Evolutionary conservation across 768 basidiomycete species (phyloP).

Genomic region (Mrakia hoshinonis): DNA sequence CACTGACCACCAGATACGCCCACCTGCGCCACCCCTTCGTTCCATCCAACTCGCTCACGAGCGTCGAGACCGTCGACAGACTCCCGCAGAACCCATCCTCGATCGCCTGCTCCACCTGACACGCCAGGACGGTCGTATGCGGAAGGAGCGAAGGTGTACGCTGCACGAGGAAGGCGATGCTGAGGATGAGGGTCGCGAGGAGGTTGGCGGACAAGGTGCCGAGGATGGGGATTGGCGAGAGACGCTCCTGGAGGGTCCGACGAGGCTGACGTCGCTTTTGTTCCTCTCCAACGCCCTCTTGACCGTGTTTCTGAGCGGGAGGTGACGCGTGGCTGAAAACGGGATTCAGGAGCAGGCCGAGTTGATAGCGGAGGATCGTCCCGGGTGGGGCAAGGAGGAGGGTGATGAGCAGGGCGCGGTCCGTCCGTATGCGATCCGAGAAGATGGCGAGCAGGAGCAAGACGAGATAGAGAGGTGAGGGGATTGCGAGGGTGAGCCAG

Average conservation of each 20-base stretch:
- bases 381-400: constrained; percentile 85
- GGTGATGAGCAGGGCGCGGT: constrained; percentile 74
- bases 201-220: constrained; percentile 42
- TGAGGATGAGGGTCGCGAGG: constrained; percentile 73
- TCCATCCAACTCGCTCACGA: constrained; percentile 69
- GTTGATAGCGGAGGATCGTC: constrained; percentile 67
- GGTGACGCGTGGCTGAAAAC: constrained; percentile 43
- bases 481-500: constrained; percentile 40
- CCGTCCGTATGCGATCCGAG: constrained; percentile 49
- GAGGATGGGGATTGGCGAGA: constrained; percentile 32
- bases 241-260: background rate
- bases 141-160: constrained; percentile 39
- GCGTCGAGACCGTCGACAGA: constrained; percentile 87
- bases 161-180: constrained; percentile 63
- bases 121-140: constrained; percentile 43
- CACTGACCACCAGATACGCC: constrained; percentile 62
- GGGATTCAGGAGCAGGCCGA: constrained; percentile 63
- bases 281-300: too few relatives aligned
- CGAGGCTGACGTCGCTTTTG: background rate
- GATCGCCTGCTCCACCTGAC: constrained; percentile 69
- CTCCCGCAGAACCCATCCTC: constrained; percentile 91
- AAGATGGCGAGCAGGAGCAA: constrained; percentile 71
- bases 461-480: constrained; percentile 62
- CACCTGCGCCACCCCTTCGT: constrained; percentile 49
- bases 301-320: too few relatives aligned